Evolutionary conservation across 2,329 filamentous ascomycete species (phyloP).

Genomic region (Beauveria australis): DNA sequence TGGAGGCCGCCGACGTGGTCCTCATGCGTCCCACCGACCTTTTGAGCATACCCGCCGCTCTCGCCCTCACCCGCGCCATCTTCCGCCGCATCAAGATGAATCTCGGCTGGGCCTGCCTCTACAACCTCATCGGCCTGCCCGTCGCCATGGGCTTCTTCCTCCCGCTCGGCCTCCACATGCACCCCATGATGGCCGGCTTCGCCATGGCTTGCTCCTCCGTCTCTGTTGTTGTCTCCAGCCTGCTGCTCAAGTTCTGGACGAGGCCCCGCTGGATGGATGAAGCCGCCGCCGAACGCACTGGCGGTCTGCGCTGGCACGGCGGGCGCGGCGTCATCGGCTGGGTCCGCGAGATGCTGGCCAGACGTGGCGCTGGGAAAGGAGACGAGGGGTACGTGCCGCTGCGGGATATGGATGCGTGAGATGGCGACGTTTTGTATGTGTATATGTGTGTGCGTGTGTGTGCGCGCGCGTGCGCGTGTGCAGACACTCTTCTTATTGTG

Average conservation of each 20-base stretch:
- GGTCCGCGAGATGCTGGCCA: slow-evolving; percentile 30
- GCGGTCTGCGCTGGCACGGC: slow-evolving; percentile 32
- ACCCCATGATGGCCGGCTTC: slow-evolving; percentile 88
- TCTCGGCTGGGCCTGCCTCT: slow-evolving; percentile 83
- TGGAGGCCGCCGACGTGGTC: slow-evolving; percentile 94
- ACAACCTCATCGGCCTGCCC: slow-evolving; percentile 84
- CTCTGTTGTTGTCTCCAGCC: slow-evolving; percentile 75
- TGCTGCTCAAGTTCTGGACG: slow-evolving; percentile 81
- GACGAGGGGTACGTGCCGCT: slow-evolving; percentile 54
- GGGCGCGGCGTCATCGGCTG: slow-evolving; percentile 36
- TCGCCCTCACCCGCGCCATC: slow-evolving; percentile 74
- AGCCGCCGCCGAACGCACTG: slow-evolving; percentile 51
- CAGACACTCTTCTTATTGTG: background rate
- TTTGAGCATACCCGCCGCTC: slow-evolving; percentile 81
- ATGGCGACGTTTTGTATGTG: background rate
- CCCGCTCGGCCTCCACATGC: slow-evolving; percentile 77
- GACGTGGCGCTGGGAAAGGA: slow-evolving; percentile 25
- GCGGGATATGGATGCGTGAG: slow-evolving; percentile 38
- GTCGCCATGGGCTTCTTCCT: slow-evolving; percentile 97
- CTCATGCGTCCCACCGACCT: slow-evolving; percentile 89
- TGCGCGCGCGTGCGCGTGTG: too few species aligned
- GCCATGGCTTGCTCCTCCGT: slow-evolving; percentile 91
- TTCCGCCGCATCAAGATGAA: slow-evolving; percentile 93
- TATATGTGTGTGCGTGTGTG: background rate
- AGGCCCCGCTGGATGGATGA: slow-evolving; percentile 82